Conservation (phyloP, 1,284 basidiomycete species). For the Coriolopsis trogii region DNA sequence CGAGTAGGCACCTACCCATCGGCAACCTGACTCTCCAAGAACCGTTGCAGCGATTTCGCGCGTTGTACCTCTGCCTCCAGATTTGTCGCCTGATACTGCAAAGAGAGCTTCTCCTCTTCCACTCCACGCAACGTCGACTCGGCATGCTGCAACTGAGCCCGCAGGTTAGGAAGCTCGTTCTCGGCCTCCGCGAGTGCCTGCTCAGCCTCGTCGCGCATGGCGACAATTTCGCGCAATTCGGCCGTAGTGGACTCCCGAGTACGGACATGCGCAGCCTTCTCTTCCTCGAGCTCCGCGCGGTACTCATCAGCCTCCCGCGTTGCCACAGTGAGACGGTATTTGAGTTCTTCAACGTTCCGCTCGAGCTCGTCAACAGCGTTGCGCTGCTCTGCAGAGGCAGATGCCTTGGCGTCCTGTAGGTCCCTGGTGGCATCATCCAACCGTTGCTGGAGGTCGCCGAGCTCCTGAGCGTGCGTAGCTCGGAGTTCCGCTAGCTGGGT, state of each 20-base stretch:
- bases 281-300: constrained; percentile 39
- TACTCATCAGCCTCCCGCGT: constrained; percentile 30
- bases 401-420: constrained; percentile 24
- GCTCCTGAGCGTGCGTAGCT: constrained; percentile 28
- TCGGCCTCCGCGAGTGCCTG: constrained; percentile 30
- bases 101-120: constrained; percentile 49
- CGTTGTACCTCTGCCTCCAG: constrained; percentile 68
- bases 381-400: constrained; percentile 32
- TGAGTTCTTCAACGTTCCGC: constrained; percentile 31
- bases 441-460: constrained; percentile 32
- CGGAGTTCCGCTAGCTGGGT: constrained; percentile 25
- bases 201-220: constrained; percentile 34
- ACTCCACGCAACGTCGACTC: constrained; percentile 30
- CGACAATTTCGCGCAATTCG: constrained; percentile 26
- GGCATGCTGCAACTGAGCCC: constrained; percentile 32
- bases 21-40: constrained; percentile 61
- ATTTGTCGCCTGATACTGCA: constrained; percentile 58
- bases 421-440: constrained; percentile 27
- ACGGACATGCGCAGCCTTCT: constrained; percentile 36
- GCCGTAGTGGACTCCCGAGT: constrained; percentile 29
- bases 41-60: constrained; percentile 56
- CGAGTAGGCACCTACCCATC: constrained; percentile 47
- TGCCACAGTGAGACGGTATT: constrained; percentile 24
- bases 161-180: constrained; percentile 32
- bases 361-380: constrained; percentile 34